These are phyloP conservation scores for Diacronema lutheri DNA, from an alignment of 78 protist genomes.

Conservation along the genomic window DNA sequence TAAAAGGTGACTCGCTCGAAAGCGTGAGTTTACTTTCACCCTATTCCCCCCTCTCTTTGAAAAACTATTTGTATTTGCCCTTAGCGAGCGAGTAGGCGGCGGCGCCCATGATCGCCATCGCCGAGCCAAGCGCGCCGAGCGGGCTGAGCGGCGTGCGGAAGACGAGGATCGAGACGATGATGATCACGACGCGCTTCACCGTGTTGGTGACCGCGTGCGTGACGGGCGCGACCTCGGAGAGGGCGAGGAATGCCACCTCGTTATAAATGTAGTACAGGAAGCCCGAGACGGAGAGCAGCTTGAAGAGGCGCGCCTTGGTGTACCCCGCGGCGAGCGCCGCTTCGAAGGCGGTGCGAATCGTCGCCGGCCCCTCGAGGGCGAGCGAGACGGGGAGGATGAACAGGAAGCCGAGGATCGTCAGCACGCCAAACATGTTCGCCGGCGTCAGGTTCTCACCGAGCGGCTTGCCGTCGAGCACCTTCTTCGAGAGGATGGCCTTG, in stretches of 20 bases:
- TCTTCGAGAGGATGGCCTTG: not conserved
- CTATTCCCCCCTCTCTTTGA: no score
- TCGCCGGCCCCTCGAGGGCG: not conserved
- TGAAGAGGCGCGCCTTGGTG: not conserved
- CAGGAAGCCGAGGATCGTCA: not conserved
- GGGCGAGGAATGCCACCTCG: slow-evolving; percentile 25
- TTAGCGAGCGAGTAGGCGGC: not conserved
- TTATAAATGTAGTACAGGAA: not conserved
- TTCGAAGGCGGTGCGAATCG: not conserved
- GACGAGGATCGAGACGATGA: not conserved
- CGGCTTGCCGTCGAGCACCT: not conserved
- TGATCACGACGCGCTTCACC: slow-evolving; percentile 22
- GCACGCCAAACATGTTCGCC: slow-evolving; percentile 8
- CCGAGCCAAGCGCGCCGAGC: not conserved
- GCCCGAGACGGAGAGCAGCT: not conserved
- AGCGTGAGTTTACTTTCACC: no score
- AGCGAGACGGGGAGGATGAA: not conserved
- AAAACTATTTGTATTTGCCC: not conserved
- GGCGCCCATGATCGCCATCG: not conserved
- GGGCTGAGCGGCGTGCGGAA: not conserved
- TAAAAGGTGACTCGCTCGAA: no score
- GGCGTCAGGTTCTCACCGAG: slow-evolving; percentile 3
- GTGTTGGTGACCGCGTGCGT: slow-evolving; percentile 23
- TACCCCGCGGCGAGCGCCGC: not conserved
- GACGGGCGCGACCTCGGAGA: slow-evolving; percentile 5